Conservation (phyloP, 2,329 filamentous ascomycete genomes). For the Penicillium thymicola region DNA sequence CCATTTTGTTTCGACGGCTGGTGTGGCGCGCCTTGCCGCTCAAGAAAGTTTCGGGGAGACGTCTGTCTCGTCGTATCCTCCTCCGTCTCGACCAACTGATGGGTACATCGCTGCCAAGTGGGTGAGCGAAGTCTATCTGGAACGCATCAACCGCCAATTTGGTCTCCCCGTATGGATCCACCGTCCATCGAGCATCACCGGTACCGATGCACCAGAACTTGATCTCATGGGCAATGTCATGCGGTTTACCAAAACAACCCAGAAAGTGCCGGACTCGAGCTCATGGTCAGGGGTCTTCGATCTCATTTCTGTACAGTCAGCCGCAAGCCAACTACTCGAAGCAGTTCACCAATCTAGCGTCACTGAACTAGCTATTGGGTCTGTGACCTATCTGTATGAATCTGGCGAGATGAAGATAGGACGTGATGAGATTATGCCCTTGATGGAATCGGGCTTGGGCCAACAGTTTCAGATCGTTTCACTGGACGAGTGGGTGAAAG, state of each 20-base stretch:
- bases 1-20: constrained; percentile 31
- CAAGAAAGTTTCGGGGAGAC: constrained; percentile 14
- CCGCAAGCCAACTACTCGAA: constrained; percentile 14
- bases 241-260: constrained; percentile 13
- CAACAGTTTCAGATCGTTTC: constrained; percentile 12
- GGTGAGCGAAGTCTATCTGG: constrained; percentile 40
- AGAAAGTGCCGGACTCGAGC: constrained; percentile 14
- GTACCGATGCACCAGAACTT: constrained; percentile 15
- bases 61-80: constrained; percentile 17
- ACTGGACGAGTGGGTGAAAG: constrained; percentile 16
- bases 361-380: neutral
- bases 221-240: constrained; percentile 25
- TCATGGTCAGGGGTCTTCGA: constrained; percentile 20
- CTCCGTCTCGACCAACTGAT: constrained; percentile 27
- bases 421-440: constrained; percentile 14
- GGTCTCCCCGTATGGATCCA: constrained; percentile 30
- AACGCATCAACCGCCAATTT: constrained; percentile 20
- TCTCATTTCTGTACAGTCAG: constrained; percentile 21
- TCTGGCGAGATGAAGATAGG: constrained; percentile 18
- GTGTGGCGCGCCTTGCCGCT: constrained; percentile 15
- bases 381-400: constrained; percentile 9
- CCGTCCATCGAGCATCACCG: constrained; percentile 27
- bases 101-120: constrained; percentile 43
- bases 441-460: constrained; percentile 13
- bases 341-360: constrained; percentile 7